Percentiles rank a stretch among this genome's conserved stretches.
phyloP scores from a whole-genome alignment of 257 asterid species.

The Solanum habrochaites region DNA sequence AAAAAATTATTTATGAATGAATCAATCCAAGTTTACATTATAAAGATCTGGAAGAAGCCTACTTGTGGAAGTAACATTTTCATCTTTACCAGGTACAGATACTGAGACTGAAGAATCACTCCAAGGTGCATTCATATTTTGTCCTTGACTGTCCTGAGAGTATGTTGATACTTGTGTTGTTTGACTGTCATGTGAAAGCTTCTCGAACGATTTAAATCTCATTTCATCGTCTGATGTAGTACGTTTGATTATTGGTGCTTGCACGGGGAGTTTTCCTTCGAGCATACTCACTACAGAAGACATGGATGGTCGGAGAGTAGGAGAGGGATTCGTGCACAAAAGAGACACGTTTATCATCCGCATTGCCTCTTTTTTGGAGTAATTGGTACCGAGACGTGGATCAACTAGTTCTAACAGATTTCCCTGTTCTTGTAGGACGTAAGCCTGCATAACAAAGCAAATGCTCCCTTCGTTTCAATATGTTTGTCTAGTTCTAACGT shows the following conservation, averaged over 20 bases:
- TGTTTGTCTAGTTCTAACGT: background rate
- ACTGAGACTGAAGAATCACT: conserved; percentile 43
- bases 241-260: conserved; percentile 62
- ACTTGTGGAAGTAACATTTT: conserved; percentile 18
- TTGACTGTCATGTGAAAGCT: conserved; percentile 62
- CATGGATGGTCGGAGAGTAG: conserved; percentile 74
- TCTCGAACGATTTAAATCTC: conserved; percentile 61
- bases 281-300: conserved; percentile 80
- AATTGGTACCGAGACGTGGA: conserved; percentile 49
- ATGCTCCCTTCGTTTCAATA: background rate
- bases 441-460: conserved; percentile 39
- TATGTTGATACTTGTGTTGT: conserved; percentile 26
- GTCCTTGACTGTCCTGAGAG: conserved; percentile 37
- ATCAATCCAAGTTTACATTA: background rate
- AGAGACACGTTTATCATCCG: conserved; percentile 56
- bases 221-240: conserved; percentile 19
- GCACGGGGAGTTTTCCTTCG: conserved; percentile 60
- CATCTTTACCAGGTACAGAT: conserved; percentile 31
- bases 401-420: conserved; percentile 76
- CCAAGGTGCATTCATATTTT: conserved; percentile 61
- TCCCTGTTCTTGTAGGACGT: conserved; percentile 80
- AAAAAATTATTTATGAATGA: background rate
- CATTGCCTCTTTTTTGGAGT: conserved; percentile 46
- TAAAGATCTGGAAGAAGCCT: conserved; percentile 30
- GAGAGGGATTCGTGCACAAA: conserved; percentile 69